A percentile compares a stretch with the other conserved stretches of the same genome.
Evolutionary conservation across 805 yeast genomes (phyloP).

Genomic region (Nakazawaea populi): DNA sequence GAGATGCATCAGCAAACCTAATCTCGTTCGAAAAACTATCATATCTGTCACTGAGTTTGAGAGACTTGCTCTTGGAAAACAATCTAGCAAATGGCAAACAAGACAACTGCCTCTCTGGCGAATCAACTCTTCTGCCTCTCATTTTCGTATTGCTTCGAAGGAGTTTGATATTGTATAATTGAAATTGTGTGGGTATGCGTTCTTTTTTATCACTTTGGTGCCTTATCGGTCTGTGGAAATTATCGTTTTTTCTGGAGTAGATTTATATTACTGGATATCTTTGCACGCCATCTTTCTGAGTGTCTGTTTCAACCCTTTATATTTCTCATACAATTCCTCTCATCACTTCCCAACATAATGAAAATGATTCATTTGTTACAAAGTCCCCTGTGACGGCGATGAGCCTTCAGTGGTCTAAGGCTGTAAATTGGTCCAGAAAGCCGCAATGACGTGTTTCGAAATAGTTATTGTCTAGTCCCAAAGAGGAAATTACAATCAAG

Average conservation of each 20-base stretch:
- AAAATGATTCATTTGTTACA: too few relatives aligned
- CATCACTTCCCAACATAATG: too few relatives aligned
- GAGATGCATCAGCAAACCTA: slow-evolving; percentile 1
- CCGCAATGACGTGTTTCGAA: not conserved
- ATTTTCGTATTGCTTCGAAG: not conserved
- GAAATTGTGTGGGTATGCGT: not conserved
- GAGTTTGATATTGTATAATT: too few relatives aligned
- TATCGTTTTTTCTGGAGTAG: not conserved
- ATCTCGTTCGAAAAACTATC: not conserved
- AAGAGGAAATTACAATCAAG: not conserved
- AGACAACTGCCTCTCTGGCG: slow-evolving; percentile 4
- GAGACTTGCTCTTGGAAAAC: not conserved
- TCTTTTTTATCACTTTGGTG: not conserved
- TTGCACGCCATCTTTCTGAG: not conserved
- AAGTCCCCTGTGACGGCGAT: too few relatives aligned
- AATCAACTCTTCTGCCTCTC: slow-evolving; percentile 1
- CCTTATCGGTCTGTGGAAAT: not conserved
- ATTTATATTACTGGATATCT: too few relatives aligned
- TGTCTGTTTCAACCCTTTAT: too few relatives aligned
- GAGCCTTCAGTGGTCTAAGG: too few relatives aligned
- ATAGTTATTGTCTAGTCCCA: not conserved
- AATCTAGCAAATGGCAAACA: slow-evolving; percentile 7
- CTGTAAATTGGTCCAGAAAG: too few relatives aligned
- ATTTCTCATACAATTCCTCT: too few relatives aligned
- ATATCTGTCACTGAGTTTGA: not conserved